Base-by-base conservation (phyloP, 2,329 filamentous ascomycete species). In the Phaeosphaeria sp. region DNA sequence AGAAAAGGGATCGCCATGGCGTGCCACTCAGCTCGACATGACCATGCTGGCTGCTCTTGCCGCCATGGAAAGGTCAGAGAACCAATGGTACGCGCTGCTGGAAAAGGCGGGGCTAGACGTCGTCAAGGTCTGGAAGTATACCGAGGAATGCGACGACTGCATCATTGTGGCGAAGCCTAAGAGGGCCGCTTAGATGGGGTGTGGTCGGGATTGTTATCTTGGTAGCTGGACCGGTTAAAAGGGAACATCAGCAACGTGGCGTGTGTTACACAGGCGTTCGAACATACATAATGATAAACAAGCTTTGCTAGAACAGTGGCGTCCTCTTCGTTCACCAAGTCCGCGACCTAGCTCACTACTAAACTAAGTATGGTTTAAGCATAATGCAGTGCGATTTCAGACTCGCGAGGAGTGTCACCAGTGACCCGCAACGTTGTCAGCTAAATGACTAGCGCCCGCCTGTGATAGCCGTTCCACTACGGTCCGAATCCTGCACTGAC, bases 11-110 rank as follows among this genome's bases (percentile, higher is more conserved):
- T 74, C 69, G 2, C 65, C 72, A 22, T 77, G 67, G 65, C 61
- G 73, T 44, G 68, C 76, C 1, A 62, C 75, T 1, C 62, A 67
- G 15, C 50, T 75, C 6, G 79, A 82, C 57, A 25, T 82, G 9
- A 69, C 59, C 2, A 80, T 81, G 77, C 74, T 79, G 69, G 27
- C 71, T 1, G 55, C 61, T 1, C 61, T 79, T 9, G 77, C 61
- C 4, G 65, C 71, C 0, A 63, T 63, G 20, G 79, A 81, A 64
- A 68, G 79, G 2, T 79, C 78, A 0, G 45, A 61, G 2, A 57
- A 57, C 13, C 67, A 80, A 50, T 81, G 77, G 79, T 42, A 63
- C n/a, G 43, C 42, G 1, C 46, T 75, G 20, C 54, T 76, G 3
- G 54, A 30, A 7, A 49, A 45, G 20, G 47, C 30, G 17, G 53